Evolutionary conservation across 805 yeast species (phyloP), one percentile per base, ranked within the genome.

Genomic region (Candida piceae): DNA sequence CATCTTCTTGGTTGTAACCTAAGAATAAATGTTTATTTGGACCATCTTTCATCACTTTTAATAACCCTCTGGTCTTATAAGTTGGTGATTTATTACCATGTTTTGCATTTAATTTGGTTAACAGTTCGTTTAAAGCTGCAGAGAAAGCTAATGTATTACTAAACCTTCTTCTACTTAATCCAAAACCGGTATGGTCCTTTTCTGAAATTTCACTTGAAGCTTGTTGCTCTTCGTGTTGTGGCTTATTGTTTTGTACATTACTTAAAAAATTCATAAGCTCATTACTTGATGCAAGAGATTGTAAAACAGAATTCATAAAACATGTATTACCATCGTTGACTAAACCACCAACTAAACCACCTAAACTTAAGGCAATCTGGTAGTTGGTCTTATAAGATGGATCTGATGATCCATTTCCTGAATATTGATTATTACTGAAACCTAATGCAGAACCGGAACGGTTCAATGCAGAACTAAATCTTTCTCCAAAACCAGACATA

Each of bases 1-100:
- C 97, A 63, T 89, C 97, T 58, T 89, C 96, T 62, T 89, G 97
- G 53, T 85, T 87, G 55, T 86, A 86, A 2, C 96, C 93, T 38
- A 78, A 61, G 49, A 88, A 78, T 41, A 87, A 73, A 54, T 80
- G 81, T 52, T 78, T 83, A 48, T 79, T 80, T 11, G 93, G 89
- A 0, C 86, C 84, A 52, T 82, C 81, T 4, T 83, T 73, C 86
- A 84, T 81, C 5, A 75, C 72, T 51, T 74, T 78, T 35, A 84
- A 57, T 31, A 84, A 59, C 12, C 69, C 67, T 38, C 67, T 72
- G 0, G 93, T 80, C 46, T 73, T 78, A 47, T 77, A 83, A 32
- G 74, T 76, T 41, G 76, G 81, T 2, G 79, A 72, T 40, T 67
- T 62, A 22, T 63, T 60, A 15, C 80, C 83, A 47, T 75, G 77